These are phyloP conservation scores for Taphrina flavorubra DNA, from an alignment of 1,139 yeast genomes.

Conservation along the genomic window DNA sequence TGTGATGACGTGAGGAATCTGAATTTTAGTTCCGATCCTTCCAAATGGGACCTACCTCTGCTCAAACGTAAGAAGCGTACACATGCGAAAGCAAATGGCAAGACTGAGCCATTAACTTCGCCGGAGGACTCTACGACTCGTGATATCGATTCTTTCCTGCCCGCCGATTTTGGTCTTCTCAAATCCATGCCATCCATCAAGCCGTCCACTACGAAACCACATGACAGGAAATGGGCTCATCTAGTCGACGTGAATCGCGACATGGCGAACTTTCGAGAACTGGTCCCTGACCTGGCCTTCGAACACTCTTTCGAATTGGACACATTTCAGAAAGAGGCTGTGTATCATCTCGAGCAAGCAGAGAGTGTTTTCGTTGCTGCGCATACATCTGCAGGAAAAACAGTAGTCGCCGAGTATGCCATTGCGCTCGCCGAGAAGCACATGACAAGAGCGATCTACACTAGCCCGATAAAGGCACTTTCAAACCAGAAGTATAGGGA, in stretches of 20 bases:
- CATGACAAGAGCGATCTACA: conserved; percentile 89
- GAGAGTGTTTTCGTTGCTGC: conserved; percentile 99
- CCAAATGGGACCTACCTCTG: conserved; percentile 33
- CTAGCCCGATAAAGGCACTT: conserved; percentile 90
- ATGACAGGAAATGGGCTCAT: conserved; percentile 77
- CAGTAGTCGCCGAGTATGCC: conserved; percentile 92
- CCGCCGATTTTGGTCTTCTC: conserved; percentile 55
- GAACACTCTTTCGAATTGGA: conserved; percentile 93
- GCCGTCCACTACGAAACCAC: conserved; percentile 8
- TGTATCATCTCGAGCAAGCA: conserved; percentile 92
- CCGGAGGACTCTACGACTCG: conserved; percentile 40
- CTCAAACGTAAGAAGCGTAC: conserved; percentile 19
- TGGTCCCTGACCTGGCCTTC: conserved; percentile 92
- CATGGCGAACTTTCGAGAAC: conserved; percentile 79
- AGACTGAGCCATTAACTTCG: conserved; percentile 37
- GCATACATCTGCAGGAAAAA: conserved; percentile 92
- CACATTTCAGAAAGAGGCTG: conserved; percentile 95
- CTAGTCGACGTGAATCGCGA: conserved; percentile 84
- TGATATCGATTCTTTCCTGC: conserved; percentile 78
- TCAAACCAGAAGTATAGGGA: conserved; percentile 95
- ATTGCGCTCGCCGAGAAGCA: conserved; percentile 89
- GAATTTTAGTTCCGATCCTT: conserved; percentile 37
- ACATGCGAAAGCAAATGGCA: conserved; percentile 14
- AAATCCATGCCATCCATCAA: not conserved
- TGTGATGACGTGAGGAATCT: not conserved